Evolutionary conservation across 495 filamentous ascomycete species (phyloP).

Genomic region (Lophium mytilinum): DNA sequence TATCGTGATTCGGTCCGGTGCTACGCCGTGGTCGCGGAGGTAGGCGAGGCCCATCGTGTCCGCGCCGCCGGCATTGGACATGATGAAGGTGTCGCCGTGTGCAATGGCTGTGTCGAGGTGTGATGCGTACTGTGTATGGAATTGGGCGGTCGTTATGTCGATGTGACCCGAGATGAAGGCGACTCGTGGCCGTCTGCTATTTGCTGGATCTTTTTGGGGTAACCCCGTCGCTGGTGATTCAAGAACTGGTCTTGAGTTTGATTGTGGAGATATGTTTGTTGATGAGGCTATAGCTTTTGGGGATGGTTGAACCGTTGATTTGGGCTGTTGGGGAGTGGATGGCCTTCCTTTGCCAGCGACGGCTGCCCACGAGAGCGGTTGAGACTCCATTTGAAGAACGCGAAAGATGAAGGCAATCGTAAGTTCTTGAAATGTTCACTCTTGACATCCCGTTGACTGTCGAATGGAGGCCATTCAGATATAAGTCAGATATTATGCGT

Average conservation of each 20-base stretch:
- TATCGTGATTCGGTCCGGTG: constrained; percentile 1
- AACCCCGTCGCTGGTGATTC: neutral
- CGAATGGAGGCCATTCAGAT: no score
- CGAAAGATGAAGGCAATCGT: no score
- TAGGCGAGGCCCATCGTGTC: constrained; percentile 7
- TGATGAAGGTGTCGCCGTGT: constrained; percentile 1
- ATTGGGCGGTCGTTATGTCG: constrained; percentile 4
- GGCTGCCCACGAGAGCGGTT: neutral
- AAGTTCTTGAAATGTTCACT: no score
- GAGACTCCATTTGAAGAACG: neutral
- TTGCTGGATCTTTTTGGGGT: neutral
- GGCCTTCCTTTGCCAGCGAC: neutral
- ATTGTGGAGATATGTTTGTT: neutral
- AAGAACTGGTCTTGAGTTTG: neutral
- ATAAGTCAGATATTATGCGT: no score
- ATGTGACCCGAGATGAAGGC: constrained; percentile 9
- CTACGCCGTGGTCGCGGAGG: neutral
- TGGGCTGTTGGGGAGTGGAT: neutral
- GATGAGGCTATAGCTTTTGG: neutral
- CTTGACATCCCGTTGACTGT: no score
- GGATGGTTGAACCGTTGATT: neutral
- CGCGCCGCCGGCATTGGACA: constrained; percentile 1
- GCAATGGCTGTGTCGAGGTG: constrained; percentile 8
- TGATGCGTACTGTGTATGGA: neutral
- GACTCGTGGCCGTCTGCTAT: neutral